These are phyloP conservation scores for Solanum virginianum DNA, from an alignment of 257 asterid genomes.

Conservation along the genomic window DNA sequence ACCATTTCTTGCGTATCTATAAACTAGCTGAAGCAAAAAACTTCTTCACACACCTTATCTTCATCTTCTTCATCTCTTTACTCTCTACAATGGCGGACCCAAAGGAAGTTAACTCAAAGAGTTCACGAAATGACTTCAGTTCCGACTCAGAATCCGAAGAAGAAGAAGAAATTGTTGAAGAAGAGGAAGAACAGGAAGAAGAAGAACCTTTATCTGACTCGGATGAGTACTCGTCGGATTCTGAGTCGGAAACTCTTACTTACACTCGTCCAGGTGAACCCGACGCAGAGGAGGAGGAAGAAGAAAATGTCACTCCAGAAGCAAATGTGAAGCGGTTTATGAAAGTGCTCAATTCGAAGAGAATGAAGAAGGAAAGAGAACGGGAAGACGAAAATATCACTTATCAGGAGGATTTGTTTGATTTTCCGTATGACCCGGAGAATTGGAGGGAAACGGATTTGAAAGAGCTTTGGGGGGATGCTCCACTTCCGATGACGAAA, in stretches of 20 bases:
- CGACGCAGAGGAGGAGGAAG: conserved; percentile 8
- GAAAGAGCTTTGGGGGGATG: conserved; percentile 94
- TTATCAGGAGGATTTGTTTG: conserved; percentile 36
- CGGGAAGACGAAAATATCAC: conserved; percentile 26
- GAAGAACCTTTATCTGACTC: neutral
- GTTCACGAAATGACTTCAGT: neutral
- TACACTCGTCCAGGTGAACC: neutral
- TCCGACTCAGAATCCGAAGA: conserved; percentile 2
- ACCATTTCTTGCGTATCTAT: neutral
- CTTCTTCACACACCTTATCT: neutral
- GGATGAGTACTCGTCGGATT: neutral
- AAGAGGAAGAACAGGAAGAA: conserved; percentile 7
- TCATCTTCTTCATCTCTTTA: neutral
- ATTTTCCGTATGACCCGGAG: conserved; percentile 74
- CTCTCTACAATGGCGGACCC: neutral
- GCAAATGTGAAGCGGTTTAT: conserved; percentile 29
- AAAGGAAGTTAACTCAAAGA: neutral
- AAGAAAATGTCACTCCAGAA: conserved; percentile 30
- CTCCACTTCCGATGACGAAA: conserved; percentile 49
- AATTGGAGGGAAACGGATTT: conserved; percentile 89
- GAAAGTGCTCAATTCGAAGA: conserved; percentile 33
- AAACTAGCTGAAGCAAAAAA: neutral
- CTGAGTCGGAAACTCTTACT: conserved; percentile 1
- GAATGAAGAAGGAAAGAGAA: conserved; percentile 12
- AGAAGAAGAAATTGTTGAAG: neutral